Evolutionary conservation across 306 rosid species (phyloP).

Genomic region (Cercis canadensis): DNA sequence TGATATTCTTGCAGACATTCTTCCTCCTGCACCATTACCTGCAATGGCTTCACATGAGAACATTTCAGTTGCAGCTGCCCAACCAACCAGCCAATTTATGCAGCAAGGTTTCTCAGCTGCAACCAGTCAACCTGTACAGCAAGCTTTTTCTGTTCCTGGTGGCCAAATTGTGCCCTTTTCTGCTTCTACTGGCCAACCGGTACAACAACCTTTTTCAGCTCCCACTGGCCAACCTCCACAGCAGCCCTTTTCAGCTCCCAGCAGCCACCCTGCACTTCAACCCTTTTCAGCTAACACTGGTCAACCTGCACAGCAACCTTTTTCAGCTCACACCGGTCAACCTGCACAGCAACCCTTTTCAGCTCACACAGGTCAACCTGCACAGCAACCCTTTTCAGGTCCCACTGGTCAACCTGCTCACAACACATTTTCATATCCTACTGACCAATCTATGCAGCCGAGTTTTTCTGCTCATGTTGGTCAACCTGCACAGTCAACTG

Average conservation of each 20-base stretch:
- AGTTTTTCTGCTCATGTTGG: conserved; percentile 43
- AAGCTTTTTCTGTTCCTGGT: conserved; percentile 32
- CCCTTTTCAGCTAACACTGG: neutral
- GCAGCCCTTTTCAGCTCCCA: conserved; percentile 35
- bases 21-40: conserved; percentile 68
- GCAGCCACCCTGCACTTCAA: conserved; percentile 39
- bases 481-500: conserved; percentile 55
- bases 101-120: conserved; percentile 32
- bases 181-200: conserved; percentile 4
- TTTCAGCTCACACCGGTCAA: conserved; percentile 54
- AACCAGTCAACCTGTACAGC: conserved; percentile 20
- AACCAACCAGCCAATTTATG: conserved; percentile 9
- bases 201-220: conserved; percentile 38
- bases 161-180: conserved; percentile 33
- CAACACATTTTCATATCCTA: conserved; percentile 39
- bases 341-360: conserved; percentile 45
- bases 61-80: conserved; percentile 40
- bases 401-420: conserved; percentile 61
- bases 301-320: conserved; percentile 34
- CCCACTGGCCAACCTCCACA: conserved; percentile 49
- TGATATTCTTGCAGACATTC: conserved; percentile 81
- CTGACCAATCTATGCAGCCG: conserved; percentile 50
- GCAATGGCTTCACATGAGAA: conserved; percentile 49
- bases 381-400: conserved; percentile 50
- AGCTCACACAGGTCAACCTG: conserved; percentile 40